Conservation (phyloP, 2,329 filamentous ascomycete species). For the Hymenoscyphus linearis region DNA sequence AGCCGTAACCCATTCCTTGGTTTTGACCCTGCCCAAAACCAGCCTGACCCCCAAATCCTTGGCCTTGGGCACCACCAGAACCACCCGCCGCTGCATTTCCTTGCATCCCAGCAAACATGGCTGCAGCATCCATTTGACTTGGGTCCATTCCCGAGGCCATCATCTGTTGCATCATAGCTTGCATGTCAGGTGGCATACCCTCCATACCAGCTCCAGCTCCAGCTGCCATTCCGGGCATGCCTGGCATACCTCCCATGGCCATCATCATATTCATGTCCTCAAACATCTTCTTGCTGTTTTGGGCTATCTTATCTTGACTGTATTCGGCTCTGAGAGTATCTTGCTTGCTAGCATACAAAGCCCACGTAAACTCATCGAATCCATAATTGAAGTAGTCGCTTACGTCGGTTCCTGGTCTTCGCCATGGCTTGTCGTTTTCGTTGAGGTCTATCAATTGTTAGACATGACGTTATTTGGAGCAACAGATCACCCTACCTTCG, state of each 20-base stretch:
- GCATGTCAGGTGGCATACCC: constrained; percentile 61
- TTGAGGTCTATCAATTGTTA: constrained; percentile 48
- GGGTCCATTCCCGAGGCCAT: constrained; percentile 61
- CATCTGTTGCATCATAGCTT: constrained; percentile 66
- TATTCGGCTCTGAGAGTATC: constrained; percentile 72
- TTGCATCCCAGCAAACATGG: constrained; percentile 57
- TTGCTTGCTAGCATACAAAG: constrained; percentile 87
- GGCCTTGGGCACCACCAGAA: constrained; percentile 43
- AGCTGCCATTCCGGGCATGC: constrained; percentile 39
- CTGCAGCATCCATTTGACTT: constrained; percentile 59
- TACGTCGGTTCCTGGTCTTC: constrained; percentile 86
- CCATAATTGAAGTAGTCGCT: constrained; percentile 99
- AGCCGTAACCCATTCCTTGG: constrained; percentile 28
- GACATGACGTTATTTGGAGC: neutral
- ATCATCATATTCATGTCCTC: constrained; percentile 68
- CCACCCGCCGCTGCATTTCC: constrained; percentile 37
- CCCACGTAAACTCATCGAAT: constrained; percentile 98
- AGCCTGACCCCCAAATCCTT: constrained; percentile 46
- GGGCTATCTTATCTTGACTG: constrained; percentile 57
- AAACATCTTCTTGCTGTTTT: constrained; percentile 73
- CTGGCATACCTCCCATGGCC: constrained; percentile 44
- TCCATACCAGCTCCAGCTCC: constrained; percentile 44
- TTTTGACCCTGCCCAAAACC: constrained; percentile 38
- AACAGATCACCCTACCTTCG: constrained; percentile 40
- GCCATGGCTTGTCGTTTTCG: constrained; percentile 89